These are phyloP conservation scores for Cotoneaster glaucophyllus DNA, from an alignment of 306 rosid genomes.

Conservation along the genomic window DNA sequence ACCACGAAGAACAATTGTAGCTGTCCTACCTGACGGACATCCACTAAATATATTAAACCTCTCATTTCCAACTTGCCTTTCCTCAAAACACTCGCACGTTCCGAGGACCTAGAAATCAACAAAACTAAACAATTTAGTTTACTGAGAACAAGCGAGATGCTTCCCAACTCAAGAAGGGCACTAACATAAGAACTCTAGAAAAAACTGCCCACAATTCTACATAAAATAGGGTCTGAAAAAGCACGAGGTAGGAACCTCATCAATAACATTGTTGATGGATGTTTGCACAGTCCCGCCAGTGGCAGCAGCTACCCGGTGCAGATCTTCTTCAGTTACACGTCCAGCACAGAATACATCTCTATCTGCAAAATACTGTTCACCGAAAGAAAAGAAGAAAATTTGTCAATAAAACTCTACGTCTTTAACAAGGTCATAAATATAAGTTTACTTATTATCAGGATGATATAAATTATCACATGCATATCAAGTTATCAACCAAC, in stretches of 20 bases:
- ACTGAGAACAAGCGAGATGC: background rate
- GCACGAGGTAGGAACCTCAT: conserved; percentile 50
- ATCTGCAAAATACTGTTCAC: conserved; percentile 93
- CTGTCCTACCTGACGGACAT: conserved; percentile 90
- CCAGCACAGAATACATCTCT: conserved; percentile 98
- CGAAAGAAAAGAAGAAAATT: conserved; percentile 6
- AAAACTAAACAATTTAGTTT: conserved; percentile 17
- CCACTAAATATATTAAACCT: conserved; percentile 93
- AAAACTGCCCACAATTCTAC: background rate
- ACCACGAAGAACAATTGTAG: conserved; percentile 98
- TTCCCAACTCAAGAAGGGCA: background rate
- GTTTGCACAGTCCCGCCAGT: conserved; percentile 97
- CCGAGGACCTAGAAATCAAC: conserved; percentile 74
- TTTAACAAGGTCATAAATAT: background rate
- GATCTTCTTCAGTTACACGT: conserved; percentile 95
- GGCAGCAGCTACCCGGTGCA: conserved; percentile 90
- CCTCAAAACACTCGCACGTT: conserved; percentile 89
- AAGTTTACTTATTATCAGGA: background rate
- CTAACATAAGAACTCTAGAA: background rate
- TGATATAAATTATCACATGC: background rate
- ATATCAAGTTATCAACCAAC: background rate
- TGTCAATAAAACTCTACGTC: background rate
- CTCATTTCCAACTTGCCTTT: conserved; percentile 95
- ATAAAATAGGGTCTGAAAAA: background rate
- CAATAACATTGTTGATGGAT: conserved; percentile 84